Evolutionary conservation across 805 yeast genomes (phyloP), one percentile per base, ranked within the genome.

Genomic region (Isabelozyma rhagii): DNA sequence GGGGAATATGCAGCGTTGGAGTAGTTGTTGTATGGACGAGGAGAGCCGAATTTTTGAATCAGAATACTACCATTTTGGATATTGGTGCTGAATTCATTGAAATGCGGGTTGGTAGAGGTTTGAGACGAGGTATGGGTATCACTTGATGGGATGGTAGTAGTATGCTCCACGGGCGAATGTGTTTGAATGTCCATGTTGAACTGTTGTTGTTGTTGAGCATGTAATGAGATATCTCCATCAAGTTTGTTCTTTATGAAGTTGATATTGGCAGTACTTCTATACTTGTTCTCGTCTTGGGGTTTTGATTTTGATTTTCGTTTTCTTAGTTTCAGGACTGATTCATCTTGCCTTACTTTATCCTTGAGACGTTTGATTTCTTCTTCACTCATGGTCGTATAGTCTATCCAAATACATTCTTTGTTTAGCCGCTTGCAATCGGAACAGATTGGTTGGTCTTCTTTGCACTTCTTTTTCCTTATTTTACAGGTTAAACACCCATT

Each of bases 401-500:
- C 79, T 2, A 73, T 62, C 74, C 81, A 81, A 15, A 69, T 69
- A 57, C 85, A 81, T 44, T 71, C 66, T 54, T 80, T 74, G 8
- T 66, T 58, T 41, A 81, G 63, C 39, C 84, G 59, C 9, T 28
- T 14, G 53, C 85, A 81, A 55, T 77, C 83, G 1, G 77, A 70
- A 58, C 85, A 81, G 1, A 66, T 56, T 1, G 85, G 85, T 49
- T 67, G 69, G 7, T 50, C 52, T 55, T 80, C 83, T 53, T 79
- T 77, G 58, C 85, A 81, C 54, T 81, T 71, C 58, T 81, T 82
- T 72, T 84, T 84, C 41, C 90, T 67, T 38, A 80, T 71, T 58
- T 84, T 85, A 64, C 91, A 85, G 0, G 88, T 84, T 39, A 84
- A 64, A 61, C 91, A 85, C 0, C 90, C 89, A n/a, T 71, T 72